Evolutionary conservation across 1,284 basidiomycete genomes (phyloP).

Genomic region (Athelia sp.): DNA sequence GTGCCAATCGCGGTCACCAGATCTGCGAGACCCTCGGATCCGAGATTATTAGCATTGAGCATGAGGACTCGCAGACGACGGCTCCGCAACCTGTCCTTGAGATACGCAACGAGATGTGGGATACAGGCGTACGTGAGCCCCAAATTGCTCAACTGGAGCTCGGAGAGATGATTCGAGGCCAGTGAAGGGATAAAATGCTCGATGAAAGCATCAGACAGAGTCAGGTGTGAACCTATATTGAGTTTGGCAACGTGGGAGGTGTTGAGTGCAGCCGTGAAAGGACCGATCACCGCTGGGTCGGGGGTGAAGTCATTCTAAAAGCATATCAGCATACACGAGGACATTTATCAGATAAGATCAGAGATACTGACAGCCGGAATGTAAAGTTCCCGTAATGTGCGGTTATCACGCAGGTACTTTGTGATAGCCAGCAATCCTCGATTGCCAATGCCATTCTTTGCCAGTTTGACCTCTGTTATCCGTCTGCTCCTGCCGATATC

Average conservation of each 20-base stretch:
- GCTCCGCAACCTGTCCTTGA: constrained; percentile 45
- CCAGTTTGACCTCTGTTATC: constrained; percentile 53
- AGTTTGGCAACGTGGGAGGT: constrained; percentile 40
- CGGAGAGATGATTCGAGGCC: constrained; percentile 39
- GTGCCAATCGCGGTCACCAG: constrained; percentile 42
- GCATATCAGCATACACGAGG: neutral
- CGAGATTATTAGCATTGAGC: constrained; percentile 54
- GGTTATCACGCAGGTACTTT: constrained; percentile 46
- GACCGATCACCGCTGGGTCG: constrained; percentile 24
- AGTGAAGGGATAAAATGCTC: constrained; percentile 45
- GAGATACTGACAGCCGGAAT: constrained; percentile 51
- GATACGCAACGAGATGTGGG: constrained; percentile 40
- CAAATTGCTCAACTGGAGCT: constrained; percentile 51
- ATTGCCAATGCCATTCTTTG: constrained; percentile 50
- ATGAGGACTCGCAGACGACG: constrained; percentile 41
- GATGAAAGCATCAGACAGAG: constrained; percentile 44
- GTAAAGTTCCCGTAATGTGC: constrained; percentile 39
- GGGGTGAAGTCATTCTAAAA: constrained; percentile 41
- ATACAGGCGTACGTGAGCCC: constrained; percentile 43
- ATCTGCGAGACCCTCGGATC: constrained; percentile 34
- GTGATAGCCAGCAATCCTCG: constrained; percentile 47
- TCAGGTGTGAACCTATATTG: constrained; percentile 37
- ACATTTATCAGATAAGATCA: neutral
- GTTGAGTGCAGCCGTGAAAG: constrained; percentile 44
- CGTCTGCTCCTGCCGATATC: constrained; percentile 38